phyloP scores from a whole-genome alignment of 176 grass and related monocot genomes.

The Paspalum notatum region DNA sequence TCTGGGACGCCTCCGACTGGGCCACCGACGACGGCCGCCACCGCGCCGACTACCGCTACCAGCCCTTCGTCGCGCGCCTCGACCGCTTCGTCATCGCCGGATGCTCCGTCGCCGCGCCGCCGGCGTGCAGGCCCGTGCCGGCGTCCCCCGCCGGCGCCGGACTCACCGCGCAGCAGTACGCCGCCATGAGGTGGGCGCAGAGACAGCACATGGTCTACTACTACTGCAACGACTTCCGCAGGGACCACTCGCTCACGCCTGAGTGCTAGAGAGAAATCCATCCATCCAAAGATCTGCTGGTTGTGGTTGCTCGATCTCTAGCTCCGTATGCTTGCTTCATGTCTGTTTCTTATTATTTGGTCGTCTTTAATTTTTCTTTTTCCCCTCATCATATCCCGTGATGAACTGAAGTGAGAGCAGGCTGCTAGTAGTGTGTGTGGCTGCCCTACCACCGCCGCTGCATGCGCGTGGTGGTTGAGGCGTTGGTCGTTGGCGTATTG shows the following conservation, averaged over 20 bases:
- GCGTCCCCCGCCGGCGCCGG: constrained; percentile 49
- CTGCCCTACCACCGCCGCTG: constrained; percentile 49
- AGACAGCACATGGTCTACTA: constrained; percentile 71
- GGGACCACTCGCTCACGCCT: constrained; percentile 81
- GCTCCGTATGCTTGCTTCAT: neutral
- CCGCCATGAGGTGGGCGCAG: constrained; percentile 72
- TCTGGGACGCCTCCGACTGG: constrained; percentile 88
- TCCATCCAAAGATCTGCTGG: too few species aligned
- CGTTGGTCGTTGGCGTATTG: constrained; percentile 59
- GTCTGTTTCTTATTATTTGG: neutral
- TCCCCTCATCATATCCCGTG: too few species aligned
- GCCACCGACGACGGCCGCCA: constrained; percentile 75
- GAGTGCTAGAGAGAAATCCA: too few species aligned
- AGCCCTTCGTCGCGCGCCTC: constrained; percentile 62
- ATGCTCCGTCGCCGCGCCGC: neutral
- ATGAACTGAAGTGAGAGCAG: neutral
- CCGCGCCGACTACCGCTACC: constrained; percentile 75
- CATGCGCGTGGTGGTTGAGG: constrained; percentile 44
- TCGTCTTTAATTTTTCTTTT: neutral
- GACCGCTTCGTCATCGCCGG: constrained; percentile 52
- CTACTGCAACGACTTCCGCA: constrained; percentile 73
- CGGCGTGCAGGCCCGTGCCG: constrained; percentile 34
- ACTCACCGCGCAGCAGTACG: constrained; percentile 53
- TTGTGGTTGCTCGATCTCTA: too few species aligned
- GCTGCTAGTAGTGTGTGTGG: neutral